Base-by-base conservation (phyloP, 2,329 filamentous ascomycete genomes). In the Penicillium vulpinum region DNA sequence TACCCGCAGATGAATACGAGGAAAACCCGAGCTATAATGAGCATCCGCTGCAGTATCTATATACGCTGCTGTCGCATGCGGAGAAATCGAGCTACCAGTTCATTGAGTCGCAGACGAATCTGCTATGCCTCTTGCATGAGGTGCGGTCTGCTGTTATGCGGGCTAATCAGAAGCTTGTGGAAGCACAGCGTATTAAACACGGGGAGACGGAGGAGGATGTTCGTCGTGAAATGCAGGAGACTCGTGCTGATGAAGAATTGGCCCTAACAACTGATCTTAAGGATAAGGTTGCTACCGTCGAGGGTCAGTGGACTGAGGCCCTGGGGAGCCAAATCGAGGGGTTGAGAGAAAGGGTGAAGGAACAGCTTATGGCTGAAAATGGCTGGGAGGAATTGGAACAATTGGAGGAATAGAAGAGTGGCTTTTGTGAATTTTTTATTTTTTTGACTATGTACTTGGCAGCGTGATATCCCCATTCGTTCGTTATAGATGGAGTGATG, bases 31-130 rank as follows among this genome's bases (percentile, higher is more conserved):
- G 82, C 18, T 97, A 97, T 72, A 82, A 84, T 62, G 79, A 85
- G 1, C 90, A 91, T 69, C 94, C 94, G 11, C 76, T 97, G 70
- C 91, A 97, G 75, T 97, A 99, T 72, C 82, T 99, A 0, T 94
- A 92, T 73, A 89, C 87, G 45, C 79, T 97, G 24, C 81, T 99
- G 9, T 84, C 88, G 6, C 93, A 97, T 68, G 89, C 92, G 0
- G 91, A 95, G 72, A 96, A 94, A 78, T 92, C 89, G 66, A 93
- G 91, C 9, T 95, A 96, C 69, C 94, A 97, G 73, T 97, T 96
- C 75, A 97, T 97, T 68, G 94, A 97, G 78, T 89, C 87, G 7
- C 93, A 97, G 78, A 93, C 87, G 29, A 97, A 97, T 69, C 80
- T 97, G 33, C 81, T 96, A 24, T 97, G 93, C 69, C 80, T 97